Conservation (phyloP, 192 early-diverging fungal species). For the Allomyces macrogynus region DNA sequence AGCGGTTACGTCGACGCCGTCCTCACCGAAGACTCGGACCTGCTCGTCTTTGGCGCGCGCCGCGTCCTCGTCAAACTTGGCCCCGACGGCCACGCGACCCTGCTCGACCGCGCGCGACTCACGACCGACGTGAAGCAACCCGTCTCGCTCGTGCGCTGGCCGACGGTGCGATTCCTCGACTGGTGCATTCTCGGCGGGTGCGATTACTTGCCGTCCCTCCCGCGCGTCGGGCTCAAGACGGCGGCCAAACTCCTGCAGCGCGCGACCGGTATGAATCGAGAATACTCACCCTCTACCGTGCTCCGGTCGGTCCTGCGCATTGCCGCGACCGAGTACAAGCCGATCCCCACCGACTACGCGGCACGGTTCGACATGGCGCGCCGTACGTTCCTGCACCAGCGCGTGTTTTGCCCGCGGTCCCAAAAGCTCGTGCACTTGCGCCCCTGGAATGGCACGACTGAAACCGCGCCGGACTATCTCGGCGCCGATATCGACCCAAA, state of each 20-base stretch:
- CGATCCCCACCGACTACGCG: slow-evolving; percentile 43
- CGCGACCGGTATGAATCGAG: neutral
- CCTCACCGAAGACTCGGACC: slow-evolving; percentile 88
- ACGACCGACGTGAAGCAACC: slow-evolving; percentile 16
- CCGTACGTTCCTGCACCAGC: slow-evolving; percentile 70
- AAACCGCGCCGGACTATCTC: neutral
- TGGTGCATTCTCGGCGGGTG: slow-evolving; percentile 98
- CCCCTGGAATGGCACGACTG: neutral
- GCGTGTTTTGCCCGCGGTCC: slow-evolving; percentile 55
- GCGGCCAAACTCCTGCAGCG: slow-evolving; percentile 28
- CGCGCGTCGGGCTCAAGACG: slow-evolving; percentile 69
- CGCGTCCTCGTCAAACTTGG: slow-evolving; percentile 69
- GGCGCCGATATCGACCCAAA: too few species aligned
- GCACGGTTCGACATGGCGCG: slow-evolving; percentile 52
- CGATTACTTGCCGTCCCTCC: slow-evolving; percentile 71
- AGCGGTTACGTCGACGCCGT: slow-evolving; percentile 47
- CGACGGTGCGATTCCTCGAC: slow-evolving; percentile 39
- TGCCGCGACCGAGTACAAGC: too few species aligned
- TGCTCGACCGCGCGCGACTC: slow-evolving; percentile 40
- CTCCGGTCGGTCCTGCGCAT: too few species aligned
- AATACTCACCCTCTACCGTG: too few species aligned
- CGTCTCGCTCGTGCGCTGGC: slow-evolving; percentile 33
- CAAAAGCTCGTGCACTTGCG: slow-evolving; percentile 29
- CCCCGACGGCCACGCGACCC: slow-evolving; percentile 36
- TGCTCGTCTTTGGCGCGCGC: neutral